phyloP scores from a whole-genome alignment of 2,329 filamentous ascomycete species.

The Lecanicillium sp. region DNA sequence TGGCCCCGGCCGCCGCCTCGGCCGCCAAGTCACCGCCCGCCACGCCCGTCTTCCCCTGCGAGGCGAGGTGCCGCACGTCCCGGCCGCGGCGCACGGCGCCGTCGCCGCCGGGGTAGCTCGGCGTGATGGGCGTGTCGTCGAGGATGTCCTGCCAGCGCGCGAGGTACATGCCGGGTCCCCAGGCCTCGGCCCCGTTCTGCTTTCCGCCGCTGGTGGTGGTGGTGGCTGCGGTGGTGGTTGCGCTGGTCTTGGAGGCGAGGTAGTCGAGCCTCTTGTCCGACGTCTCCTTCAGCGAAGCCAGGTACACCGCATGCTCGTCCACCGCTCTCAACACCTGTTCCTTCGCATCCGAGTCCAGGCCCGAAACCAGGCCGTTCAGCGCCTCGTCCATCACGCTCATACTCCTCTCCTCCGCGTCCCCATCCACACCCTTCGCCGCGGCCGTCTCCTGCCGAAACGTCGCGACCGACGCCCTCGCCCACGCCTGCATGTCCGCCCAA shows the following conservation, averaged over 20 bases:
- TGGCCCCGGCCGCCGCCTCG: conserved; percentile 24
- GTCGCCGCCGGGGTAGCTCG: conserved; percentile 42
- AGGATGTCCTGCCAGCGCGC: conserved; percentile 66
- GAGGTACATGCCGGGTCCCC: conserved; percentile 67
- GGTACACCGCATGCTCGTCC: conserved; percentile 55
- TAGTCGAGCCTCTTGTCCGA: conserved; percentile 51
- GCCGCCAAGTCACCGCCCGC: conserved; percentile 21
- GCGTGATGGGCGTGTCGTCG: conserved; percentile 64
- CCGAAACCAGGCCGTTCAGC: conserved; percentile 36
- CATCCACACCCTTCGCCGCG: conserved; percentile 20
- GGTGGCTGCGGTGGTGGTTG: conserved; percentile 13
- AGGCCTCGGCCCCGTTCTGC: conserved; percentile 29
- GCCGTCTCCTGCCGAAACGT: conserved; percentile 46
- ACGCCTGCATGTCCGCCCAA: conserved; percentile 53
- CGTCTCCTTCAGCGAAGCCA: conserved; percentile 46
- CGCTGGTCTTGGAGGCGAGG: conserved; percentile 41
- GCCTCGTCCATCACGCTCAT: conserved; percentile 32
- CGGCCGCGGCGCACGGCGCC: conserved; percentile 43
- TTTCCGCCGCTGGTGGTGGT: no score
- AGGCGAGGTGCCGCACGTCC: conserved; percentile 41
- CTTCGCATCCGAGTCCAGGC: conserved; percentile 43
- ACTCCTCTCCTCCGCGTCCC: conserved; percentile 14
- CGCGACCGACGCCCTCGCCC: conserved; percentile 51
- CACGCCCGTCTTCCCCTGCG: conserved; percentile 38
- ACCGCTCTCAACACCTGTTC: conserved; percentile 43